phyloP scores from a whole-genome alignment of 768 basidiomycete genomes.

The Lactarius sanguifluus region DNA sequence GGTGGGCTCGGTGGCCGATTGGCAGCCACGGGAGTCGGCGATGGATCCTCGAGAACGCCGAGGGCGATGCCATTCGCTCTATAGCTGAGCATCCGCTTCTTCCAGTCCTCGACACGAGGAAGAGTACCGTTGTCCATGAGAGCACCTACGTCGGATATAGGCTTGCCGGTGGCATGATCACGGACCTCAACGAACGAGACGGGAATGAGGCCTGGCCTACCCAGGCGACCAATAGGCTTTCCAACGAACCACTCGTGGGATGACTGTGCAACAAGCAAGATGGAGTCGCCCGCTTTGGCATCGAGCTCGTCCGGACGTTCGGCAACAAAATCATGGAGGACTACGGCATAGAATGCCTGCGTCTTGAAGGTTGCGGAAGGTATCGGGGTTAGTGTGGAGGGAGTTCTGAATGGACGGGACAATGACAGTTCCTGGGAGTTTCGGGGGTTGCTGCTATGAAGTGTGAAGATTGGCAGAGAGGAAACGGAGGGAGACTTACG shows the following conservation, averaged over 20 bases:
- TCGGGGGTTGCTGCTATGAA: conserved; percentile 6
- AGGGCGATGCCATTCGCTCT: conserved; percentile 95
- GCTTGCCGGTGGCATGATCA: conserved; percentile 81
- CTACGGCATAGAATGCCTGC: conserved; percentile 88
- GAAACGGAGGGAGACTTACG: conserved; percentile 47
- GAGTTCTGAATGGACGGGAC: conserved; percentile 30
- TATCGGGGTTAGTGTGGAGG: conserved; percentile 37
- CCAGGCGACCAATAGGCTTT: conserved; percentile 93
- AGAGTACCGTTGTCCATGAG: conserved; percentile 89
- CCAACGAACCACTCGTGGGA: conserved; percentile 99
- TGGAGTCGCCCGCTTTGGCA: conserved; percentile 88
- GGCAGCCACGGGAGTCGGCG: conserved; percentile 36
- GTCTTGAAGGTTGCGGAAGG: conserved; percentile 34
- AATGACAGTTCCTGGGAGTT: conserved; percentile 18
- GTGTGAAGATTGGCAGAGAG: conserved; percentile 18
- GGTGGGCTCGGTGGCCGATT: conserved; percentile 44
- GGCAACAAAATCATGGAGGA: conserved; percentile 91
- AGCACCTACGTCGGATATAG: conserved; percentile 69
- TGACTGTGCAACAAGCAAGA: conserved; percentile 98
- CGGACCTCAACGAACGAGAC: conserved; percentile 96
- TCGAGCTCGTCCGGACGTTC: conserved; percentile 96
- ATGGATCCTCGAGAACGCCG: conserved; percentile 79
- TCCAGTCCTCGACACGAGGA: conserved; percentile 98
- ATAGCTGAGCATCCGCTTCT: conserved; percentile 90
- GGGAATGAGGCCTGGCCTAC: conserved; percentile 95